These are phyloP conservation scores for Cyclospora cayetanensis DNA, from an alignment of 169 alveolate species.

Conservation along the genomic window DNA sequence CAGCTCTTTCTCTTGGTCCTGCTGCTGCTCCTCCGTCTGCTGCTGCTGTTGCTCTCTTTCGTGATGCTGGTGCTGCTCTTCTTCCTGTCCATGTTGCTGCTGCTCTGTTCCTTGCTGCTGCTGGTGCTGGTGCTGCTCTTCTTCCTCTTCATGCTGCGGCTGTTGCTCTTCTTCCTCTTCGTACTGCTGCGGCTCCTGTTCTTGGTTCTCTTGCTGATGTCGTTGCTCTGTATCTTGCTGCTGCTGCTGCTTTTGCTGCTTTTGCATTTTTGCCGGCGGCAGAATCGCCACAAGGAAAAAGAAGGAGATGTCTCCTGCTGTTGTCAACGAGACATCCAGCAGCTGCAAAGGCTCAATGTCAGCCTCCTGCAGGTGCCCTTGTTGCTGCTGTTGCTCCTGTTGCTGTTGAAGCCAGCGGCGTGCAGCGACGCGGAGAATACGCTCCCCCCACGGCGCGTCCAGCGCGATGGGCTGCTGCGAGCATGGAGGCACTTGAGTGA, in stretches of 20 bases:
- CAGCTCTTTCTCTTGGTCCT: too few relatives aligned
- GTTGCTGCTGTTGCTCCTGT: constrained; percentile 9
- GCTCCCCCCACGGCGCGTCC: constrained; percentile 27
- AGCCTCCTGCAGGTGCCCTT: neutral
- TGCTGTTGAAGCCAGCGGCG: constrained; percentile 15
- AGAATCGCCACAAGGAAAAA: constrained; percentile 14
- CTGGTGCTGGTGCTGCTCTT: constrained; percentile 5
- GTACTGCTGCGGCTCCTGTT: neutral
- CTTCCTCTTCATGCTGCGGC: neutral
- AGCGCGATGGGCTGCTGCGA: constrained; percentile 5
- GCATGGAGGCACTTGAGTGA: neutral
- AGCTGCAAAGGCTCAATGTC: neutral
- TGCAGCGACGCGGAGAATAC: neutral
- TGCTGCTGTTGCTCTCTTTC: neutral
- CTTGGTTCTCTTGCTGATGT: neutral
- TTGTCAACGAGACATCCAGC: neutral
- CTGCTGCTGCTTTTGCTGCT: neutral
- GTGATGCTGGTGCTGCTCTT: neutral
- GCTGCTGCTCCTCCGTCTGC: too few relatives aligned
- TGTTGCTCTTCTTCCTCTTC: neutral
- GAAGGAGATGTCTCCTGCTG: neutral
- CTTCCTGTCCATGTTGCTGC: neutral
- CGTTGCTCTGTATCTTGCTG: constrained; percentile 18
- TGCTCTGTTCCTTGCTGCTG: neutral
- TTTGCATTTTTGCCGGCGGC: neutral